Evolutionary conservation across 768 basidiomycete species (phyloP), one percentile per base, ranked within the genome.

Genomic region (Suillus fuscotomentosus): DNA sequence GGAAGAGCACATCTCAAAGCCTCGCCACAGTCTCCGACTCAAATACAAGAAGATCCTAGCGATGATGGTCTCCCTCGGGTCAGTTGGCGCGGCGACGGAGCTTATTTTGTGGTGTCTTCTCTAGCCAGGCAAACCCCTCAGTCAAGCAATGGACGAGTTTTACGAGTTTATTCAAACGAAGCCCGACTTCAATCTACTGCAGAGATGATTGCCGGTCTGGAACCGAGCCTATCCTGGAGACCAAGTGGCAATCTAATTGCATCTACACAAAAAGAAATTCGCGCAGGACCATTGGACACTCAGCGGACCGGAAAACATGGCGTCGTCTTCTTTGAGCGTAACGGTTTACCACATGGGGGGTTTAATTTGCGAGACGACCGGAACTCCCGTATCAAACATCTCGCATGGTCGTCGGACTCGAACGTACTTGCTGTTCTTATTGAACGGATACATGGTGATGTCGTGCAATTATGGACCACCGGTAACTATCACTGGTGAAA

Each of bases 391-490:
- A 86, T 98, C 3, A 85, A 82, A 60, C 92, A 94, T 63, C 73
- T 97, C 38, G 76, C 76, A 22, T 99, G 97, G 96, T 97, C 90
- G 71, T 84, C 89, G 5, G 95, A 95, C 73, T 97, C 95, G 2
- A 89, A 84, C 66, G 82, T 97, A 14, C 78, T 99, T 38, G 88
- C 89, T 0, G 79, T 98, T 0, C 98, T 95, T 94, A 81, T 95
- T 39, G 89, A 91, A 72, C 77, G 82, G 38, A 81, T 86, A 42
- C 79, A 81, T 10, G 84, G 83, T 2, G 93, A 98, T 76, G 78
- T 73, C 89, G 94, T 99, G 20, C 97, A 99, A 78, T 79, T 99
- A 0, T 99, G 95, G 95, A 91, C 94, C 1, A 93, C 84, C 8
- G 88, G 92, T 38, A 99, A 99, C 72, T 99, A 97, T 75, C 90